Evolutionary conservation across 140 eudicot genomes (phyloP).

Genomic region (Flaveria floridana): DNA sequence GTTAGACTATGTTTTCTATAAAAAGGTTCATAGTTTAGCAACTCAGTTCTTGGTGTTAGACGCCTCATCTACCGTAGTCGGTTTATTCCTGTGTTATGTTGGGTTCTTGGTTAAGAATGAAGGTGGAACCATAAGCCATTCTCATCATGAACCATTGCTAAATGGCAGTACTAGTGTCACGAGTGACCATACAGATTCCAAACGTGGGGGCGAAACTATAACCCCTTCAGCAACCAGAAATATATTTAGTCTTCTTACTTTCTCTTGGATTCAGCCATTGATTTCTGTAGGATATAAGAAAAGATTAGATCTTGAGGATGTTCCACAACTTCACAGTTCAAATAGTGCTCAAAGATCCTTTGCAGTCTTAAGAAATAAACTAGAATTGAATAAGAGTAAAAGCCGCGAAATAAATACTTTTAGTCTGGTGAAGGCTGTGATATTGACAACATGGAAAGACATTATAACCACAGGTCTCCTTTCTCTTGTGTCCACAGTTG

Average conservation of each 20-base stretch:
- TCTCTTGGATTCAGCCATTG: constrained; percentile 66
- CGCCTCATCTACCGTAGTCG: constrained; percentile 33
- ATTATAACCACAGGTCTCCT: constrained; percentile 44
- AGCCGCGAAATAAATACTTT: constrained; percentile 34
- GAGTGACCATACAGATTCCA: constrained; percentile 31
- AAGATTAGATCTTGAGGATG: constrained; percentile 59
- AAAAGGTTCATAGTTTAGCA: constrained; percentile 27
- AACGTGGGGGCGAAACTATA: constrained; percentile 37
- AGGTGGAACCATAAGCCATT: constrained; percentile 1
- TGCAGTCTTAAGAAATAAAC: constrained; percentile 38
- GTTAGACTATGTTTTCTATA: constrained; percentile 38
- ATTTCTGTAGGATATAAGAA: constrained; percentile 51
- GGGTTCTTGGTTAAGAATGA: constrained; percentile 36
- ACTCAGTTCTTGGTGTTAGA: constrained; percentile 51
- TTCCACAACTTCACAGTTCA: constrained; percentile 50
- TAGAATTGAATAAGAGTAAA: constrained; percentile 34
- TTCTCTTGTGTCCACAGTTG: constrained; percentile 41
- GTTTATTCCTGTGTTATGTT: constrained; percentile 45
- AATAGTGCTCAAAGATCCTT: constrained; percentile 49
- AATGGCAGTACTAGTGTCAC: constrained; percentile 25
- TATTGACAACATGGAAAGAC: constrained; percentile 50
- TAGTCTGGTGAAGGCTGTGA: constrained; percentile 50
- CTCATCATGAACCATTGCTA: constrained; percentile 49
- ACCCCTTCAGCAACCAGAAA: constrained; percentile 49
- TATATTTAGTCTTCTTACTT: constrained; percentile 45